These are phyloP conservation scores for Collybiopsis luxurians DNA, from an alignment of 768 basidiomycete genomes.

Conservation along the genomic window DNA sequence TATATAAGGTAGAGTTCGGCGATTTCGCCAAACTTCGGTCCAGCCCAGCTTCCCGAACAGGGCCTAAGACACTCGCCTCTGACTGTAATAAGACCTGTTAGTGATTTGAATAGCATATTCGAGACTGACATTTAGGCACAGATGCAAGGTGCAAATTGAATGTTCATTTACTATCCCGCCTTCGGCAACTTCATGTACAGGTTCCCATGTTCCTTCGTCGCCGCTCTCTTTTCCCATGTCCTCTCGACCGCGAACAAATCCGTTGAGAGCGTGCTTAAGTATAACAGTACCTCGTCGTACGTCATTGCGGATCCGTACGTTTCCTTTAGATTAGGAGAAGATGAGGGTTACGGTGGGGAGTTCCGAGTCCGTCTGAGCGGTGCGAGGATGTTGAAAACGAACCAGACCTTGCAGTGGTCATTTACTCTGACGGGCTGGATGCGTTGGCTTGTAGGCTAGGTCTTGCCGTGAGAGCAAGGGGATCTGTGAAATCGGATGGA, in stretches of 20 bases:
- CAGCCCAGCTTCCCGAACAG: too few species aligned
- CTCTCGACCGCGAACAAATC: background rate
- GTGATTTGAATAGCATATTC: too few species aligned
- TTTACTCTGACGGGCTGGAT: background rate
- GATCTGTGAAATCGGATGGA: too few species aligned
- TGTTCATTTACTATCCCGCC: too few species aligned
- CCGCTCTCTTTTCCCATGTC: background rate
- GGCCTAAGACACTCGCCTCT: too few species aligned
- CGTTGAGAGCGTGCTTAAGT: background rate
- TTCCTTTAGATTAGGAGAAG: background rate
- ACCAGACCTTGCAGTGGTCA: background rate
- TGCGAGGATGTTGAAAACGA: background rate
- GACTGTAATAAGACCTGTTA: too few species aligned
- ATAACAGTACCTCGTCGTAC: background rate
- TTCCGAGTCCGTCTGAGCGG: too few species aligned
- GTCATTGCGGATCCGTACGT: constrained; percentile 1
- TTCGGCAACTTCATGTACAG: constrained; percentile 3
- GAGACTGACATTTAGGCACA: too few species aligned
- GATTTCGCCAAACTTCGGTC: too few species aligned
- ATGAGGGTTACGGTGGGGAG: background rate
- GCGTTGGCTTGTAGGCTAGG: background rate
- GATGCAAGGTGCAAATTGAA: too few species aligned
- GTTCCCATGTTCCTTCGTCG: background rate
- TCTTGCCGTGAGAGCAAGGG: background rate
- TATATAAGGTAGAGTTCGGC: too few species aligned